phyloP scores from a whole-genome alignment of 441 rosid genomes.

The Gossypium gossypioides region DNA sequence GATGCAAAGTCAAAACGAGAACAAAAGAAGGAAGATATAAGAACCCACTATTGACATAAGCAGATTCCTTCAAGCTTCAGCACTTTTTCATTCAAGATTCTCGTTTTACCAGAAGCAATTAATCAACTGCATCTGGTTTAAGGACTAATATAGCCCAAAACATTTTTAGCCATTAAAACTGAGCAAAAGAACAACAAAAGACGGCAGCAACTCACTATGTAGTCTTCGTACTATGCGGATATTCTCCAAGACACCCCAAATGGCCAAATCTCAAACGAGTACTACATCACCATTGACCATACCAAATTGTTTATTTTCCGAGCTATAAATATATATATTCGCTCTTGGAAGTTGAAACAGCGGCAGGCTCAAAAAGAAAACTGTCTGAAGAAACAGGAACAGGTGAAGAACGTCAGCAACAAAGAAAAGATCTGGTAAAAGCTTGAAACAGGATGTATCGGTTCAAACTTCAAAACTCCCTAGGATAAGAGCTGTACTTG shows the following conservation, averaged over 20 bases:
- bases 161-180: background rate
- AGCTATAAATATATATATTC: background rate
- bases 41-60: constrained; percentile 6
- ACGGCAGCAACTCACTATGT: constrained; percentile 10
- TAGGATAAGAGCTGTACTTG: background rate
- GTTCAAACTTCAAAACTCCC: constrained; percentile 5
- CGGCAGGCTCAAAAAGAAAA: background rate
- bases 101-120: constrained; percentile 7
- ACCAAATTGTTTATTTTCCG: background rate
- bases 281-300: background rate
- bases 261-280: constrained; percentile 9
- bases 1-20: constrained; percentile 9
- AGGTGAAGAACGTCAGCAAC: constrained; percentile 5
- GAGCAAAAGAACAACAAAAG: background rate
- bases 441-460: background rate
- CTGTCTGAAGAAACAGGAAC: constrained; percentile 25
- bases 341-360: background rate
- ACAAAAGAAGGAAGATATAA: background rate
- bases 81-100: constrained; percentile 26
- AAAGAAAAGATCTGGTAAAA: constrained; percentile 8
- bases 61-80: constrained; percentile 17
- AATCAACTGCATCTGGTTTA: background rate
- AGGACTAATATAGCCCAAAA: background rate
- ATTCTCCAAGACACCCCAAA: constrained; percentile 28
- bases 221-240: background rate